Evolutionary conservation across 805 yeast species (phyloP).

Genomic region (Zygoascus ofunaensis): DNA sequence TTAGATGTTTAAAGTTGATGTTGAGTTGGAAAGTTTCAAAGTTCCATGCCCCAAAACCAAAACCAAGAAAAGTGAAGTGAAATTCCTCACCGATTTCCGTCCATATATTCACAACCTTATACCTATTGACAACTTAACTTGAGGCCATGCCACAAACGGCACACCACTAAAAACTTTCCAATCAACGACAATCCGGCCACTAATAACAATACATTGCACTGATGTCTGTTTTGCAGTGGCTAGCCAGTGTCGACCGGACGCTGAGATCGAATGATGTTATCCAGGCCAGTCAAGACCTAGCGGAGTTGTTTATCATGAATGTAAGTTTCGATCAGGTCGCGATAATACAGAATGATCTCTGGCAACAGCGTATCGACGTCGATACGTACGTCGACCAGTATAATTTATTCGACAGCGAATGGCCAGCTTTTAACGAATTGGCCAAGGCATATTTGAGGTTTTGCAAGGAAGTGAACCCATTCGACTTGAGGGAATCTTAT

Average conservation of each 20-base stretch:
- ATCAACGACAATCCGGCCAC: too few species aligned
- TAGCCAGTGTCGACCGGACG: conserved; percentile 5
- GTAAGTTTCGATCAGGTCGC: conserved; percentile 30
- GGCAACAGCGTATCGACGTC: conserved; percentile 13
- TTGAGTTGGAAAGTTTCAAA: too few species aligned
- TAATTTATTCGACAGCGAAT: conserved; percentile 29
- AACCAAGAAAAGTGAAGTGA: too few species aligned
- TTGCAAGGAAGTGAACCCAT: conserved; percentile 42
- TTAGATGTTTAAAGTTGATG: too few species aligned
- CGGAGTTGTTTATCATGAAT: conserved; percentile 24
- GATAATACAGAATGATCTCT: conserved; percentile 30
- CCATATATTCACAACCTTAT: too few species aligned
- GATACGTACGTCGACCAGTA: conserved; percentile 21
- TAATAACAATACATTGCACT: too few species aligned
- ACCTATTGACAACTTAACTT: too few species aligned
- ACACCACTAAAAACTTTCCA: too few species aligned
- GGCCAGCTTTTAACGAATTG: conserved; percentile 42
- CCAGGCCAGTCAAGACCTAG: conserved; percentile 8
- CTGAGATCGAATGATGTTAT: neutral
- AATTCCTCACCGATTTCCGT: too few species aligned
- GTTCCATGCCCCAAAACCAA: too few species aligned
- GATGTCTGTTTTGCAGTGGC: conserved; percentile 16
- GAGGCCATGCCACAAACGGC: too few species aligned
- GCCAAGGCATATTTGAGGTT: conserved; percentile 39
- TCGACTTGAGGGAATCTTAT: conserved; percentile 40